These are phyloP conservation scores for Colletotrichum liaoningense DNA, from an alignment of 2,329 filamentous ascomycete genomes.

Conservation along the genomic window DNA sequence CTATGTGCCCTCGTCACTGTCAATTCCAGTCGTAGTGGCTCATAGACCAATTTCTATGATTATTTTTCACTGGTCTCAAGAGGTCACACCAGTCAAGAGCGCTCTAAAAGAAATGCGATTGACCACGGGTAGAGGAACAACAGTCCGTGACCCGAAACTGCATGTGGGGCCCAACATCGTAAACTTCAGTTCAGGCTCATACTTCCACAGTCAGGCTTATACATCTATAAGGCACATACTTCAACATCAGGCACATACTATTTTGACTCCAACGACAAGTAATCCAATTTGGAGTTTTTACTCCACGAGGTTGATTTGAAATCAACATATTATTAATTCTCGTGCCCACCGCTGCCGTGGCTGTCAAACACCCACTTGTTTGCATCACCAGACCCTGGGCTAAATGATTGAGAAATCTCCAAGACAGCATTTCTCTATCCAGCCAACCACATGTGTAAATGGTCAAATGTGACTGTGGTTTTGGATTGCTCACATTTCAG, in stretches of 20 bases:
- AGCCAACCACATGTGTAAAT: no score
- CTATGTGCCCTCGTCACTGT: no score
- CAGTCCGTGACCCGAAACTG: no score
- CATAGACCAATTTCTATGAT: no score
- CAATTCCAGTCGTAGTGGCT: no score
- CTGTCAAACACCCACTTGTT: not conserved
- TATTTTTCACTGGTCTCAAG: no score
- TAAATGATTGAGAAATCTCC: not conserved
- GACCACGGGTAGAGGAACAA: no score
- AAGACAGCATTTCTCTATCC: not conserved
- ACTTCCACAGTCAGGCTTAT: constrained; percentile 3
- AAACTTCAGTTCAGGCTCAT: not conserved
- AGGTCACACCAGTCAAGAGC: no score
- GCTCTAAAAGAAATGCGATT: no score
- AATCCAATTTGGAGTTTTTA: not conserved
- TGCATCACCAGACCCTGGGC: not conserved
- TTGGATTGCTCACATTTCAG: no score
- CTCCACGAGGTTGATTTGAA: not conserved
- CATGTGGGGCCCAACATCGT: no score
- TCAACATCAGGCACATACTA: constrained; percentile 15
- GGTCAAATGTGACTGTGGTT: no score
- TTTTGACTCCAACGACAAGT: not conserved
- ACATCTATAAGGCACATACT: not conserved
- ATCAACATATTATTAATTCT: not conserved
- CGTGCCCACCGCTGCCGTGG: not conserved